Evolutionary conservation across 208 protist genomes (phyloP).

Genomic region (Leishmania arabica): DNA sequence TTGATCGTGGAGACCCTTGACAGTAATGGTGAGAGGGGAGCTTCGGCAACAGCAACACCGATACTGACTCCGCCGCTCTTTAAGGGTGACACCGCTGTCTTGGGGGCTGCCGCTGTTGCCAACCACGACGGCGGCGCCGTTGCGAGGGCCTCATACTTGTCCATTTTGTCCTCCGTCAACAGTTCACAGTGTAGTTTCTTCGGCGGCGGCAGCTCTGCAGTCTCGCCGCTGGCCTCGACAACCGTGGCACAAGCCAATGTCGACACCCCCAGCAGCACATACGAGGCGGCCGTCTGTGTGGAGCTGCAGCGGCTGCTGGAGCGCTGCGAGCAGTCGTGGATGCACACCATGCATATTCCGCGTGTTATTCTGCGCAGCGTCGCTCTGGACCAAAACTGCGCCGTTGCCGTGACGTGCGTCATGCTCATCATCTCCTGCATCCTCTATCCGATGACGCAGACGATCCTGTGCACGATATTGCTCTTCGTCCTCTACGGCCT

Average conservation of each 20-base stretch:
- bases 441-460: slow-evolving; percentile 46
- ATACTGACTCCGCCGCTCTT: neutral
- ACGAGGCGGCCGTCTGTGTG: slow-evolving; percentile 63
- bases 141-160: neutral
- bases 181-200: neutral
- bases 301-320: slow-evolving; percentile 63
- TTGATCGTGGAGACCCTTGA: slow-evolving; percentile 11
- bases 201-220: neutral
- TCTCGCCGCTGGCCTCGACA: neutral
- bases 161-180: neutral
- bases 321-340: slow-evolving; percentile 39
- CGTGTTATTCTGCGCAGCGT: slow-evolving; percentile 51
- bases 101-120: neutral
- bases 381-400: slow-evolving; percentile 60
- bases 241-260: slow-evolving; percentile 23
- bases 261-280: slow-evolving; percentile 60
- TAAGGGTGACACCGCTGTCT: neutral
- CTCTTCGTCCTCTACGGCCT: slow-evolving; percentile 68
- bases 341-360: slow-evolving; percentile 36
- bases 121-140: neutral
- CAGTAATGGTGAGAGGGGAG: neutral
- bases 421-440: slow-evolving; percentile 76
- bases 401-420: slow-evolving; percentile 55
- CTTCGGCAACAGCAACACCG: neutral
- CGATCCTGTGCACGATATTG: slow-evolving; percentile 58